phyloP scores from a whole-genome alignment of 106 monocot species.

The Amphibolis antarctica region DNA sequence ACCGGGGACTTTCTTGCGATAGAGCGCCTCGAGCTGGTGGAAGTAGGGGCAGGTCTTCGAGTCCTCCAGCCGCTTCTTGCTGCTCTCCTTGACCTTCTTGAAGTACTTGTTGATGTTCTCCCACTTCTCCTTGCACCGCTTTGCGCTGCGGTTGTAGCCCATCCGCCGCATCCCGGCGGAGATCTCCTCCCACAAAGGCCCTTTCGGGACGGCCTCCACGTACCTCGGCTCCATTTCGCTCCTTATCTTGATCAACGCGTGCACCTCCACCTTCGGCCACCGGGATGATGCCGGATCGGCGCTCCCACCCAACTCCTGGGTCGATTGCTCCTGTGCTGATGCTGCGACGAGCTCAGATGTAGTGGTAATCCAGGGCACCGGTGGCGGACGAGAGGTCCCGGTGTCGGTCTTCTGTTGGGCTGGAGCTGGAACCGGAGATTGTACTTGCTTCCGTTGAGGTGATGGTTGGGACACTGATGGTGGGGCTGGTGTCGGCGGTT shows the following conservation, averaged over 20 bases:
- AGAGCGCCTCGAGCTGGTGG: constrained; percentile 68
- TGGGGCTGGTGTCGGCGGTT: neutral
- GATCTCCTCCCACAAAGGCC: constrained; percentile 71
- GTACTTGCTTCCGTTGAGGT: no score
- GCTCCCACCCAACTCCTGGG: no score
- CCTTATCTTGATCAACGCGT: constrained; percentile 46
- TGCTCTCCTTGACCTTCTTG: no score
- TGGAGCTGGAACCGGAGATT: no score
- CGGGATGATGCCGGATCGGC: constrained; percentile 33
- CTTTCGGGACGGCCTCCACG: constrained; percentile 56
- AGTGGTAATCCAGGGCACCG: no score
- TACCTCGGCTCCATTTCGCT: constrained; percentile 40
- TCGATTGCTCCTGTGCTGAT: no score
- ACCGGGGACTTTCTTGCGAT: constrained; percentile 28
- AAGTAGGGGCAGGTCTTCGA: constrained; percentile 81
- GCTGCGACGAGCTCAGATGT: no score
- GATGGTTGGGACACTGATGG: no score
- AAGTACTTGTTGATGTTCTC: no score
- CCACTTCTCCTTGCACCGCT: no score
- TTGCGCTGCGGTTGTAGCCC: constrained; percentile 50
- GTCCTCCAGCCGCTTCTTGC: constrained; percentile 61
- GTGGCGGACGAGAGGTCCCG: no score
- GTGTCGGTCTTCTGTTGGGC: no score
- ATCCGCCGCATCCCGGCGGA: constrained; percentile 44
- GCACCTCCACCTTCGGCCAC: constrained; percentile 70